Percentiles rank a stretch among this genome's conserved stretches.
phyloP scores from a whole-genome alignment of 2,329 filamentous ascomycete genomes.

The Neofusicoccum sp. region DNA sequence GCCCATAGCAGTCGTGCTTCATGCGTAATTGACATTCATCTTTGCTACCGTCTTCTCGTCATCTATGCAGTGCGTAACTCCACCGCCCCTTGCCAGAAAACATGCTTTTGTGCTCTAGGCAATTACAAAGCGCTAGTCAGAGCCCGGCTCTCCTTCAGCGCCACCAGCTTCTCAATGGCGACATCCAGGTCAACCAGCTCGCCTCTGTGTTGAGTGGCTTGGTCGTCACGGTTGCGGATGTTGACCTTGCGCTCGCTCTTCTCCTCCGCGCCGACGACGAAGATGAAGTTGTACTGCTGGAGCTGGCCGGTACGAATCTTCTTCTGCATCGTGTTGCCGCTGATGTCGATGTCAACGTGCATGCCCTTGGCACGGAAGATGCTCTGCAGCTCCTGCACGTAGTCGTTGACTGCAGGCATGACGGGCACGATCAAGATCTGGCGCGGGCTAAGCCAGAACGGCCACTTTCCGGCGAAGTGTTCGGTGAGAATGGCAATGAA shows the following conservation, averaged over 20 bases:
- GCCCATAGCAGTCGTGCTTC: background rate
- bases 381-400: slow-evolving; percentile 71
- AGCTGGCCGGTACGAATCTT: slow-evolving; percentile 84
- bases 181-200: slow-evolving; percentile 63
- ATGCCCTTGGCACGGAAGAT: slow-evolving; percentile 69
- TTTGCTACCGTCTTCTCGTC: slow-evolving; percentile 1
- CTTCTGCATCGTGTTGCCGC: slow-evolving; percentile 83
- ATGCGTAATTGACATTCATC: slow-evolving; percentile 2
- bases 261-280: slow-evolving; percentile 68
- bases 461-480: slow-evolving; percentile 87
- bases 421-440: slow-evolving; percentile 80
- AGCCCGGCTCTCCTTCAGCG: slow-evolving; percentile 48
- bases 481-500: slow-evolving; percentile 77
- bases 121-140: slow-evolving; percentile 35
- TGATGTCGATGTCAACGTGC: slow-evolving; percentile 71
- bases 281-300: slow-evolving; percentile 82
- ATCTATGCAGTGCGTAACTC: slow-evolving; percentile 15
- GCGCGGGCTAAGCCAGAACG: slow-evolving; percentile 84
- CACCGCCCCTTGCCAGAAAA: background rate
- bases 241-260: slow-evolving; percentile 62
- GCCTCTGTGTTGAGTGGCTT: slow-evolving; percentile 63
- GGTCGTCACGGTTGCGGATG: slow-evolving; percentile 66
- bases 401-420: slow-evolving; percentile 70
- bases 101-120: background rate
- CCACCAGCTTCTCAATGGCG: slow-evolving; percentile 56